phyloP scores from a whole-genome alignment of 2,329 filamentous ascomycete species.

The Cordyceps pruinosa region DNA sequence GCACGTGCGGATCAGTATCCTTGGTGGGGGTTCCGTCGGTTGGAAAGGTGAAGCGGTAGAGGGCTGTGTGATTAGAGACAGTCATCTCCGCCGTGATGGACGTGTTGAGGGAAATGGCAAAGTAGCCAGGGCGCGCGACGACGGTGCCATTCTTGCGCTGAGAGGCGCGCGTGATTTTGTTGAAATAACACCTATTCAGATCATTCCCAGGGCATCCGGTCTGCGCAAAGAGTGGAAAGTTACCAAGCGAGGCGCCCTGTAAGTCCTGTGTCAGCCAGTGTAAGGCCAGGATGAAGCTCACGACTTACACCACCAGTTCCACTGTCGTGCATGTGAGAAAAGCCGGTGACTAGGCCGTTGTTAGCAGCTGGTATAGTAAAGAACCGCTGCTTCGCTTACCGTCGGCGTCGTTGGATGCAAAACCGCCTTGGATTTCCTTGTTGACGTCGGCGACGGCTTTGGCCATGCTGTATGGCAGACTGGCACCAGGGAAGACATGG shows the following conservation, averaged over 20 bases:
- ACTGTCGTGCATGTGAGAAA: constrained; percentile 26
- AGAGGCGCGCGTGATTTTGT: constrained; percentile 39
- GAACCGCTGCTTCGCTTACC: constrained; percentile 12
- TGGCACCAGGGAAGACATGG: constrained; percentile 24
- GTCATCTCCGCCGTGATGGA: constrained; percentile 58
- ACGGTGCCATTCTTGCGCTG: constrained; percentile 43
- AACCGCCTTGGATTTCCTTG: constrained; percentile 22
- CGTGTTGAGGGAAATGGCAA: constrained; percentile 48
- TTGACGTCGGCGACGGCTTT: constrained; percentile 23
- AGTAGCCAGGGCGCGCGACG: constrained; percentile 55
- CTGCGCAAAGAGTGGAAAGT: constrained; percentile 46
- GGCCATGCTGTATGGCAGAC: constrained; percentile 24
- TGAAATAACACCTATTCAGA: constrained; percentile 43
- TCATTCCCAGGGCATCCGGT: constrained; percentile 39
- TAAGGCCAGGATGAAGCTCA: neutral
- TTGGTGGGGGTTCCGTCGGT: constrained; percentile 21
- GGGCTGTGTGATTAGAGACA: constrained; percentile 49
- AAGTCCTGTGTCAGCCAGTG: neutral
- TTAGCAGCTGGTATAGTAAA: neutral
- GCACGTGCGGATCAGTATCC: constrained; percentile 9
- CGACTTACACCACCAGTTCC: constrained; percentile 26
- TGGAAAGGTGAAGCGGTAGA: constrained; percentile 55
- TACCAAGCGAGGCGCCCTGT: constrained; percentile 39
- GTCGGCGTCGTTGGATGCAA: constrained; percentile 19
- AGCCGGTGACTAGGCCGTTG: constrained; percentile 21